Evolutionary conservation across 306 rosid genomes (phyloP), one percentile per base, ranked within the genome.

Genomic region (Mimosa pudica): DNA sequence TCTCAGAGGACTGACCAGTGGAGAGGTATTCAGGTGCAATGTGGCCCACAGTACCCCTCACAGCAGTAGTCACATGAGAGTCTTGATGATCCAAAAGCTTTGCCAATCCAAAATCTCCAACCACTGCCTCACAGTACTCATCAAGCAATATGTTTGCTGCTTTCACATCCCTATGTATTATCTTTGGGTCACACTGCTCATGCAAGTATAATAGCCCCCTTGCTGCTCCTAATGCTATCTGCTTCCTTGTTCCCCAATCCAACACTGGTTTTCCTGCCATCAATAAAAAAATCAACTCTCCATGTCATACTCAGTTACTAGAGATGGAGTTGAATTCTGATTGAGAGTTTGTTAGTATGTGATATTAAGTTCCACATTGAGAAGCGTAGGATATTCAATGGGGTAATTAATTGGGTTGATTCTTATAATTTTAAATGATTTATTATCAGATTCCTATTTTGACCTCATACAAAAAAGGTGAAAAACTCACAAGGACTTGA

Each of bases 1-100:
- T 86, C 83, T 86, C 89, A 54, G 85, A 86, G 30, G 89, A 86
- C 51, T 86, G 89, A 8, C 89, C 89, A 36, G 89, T 86, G 49
- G 86, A 86, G 1, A 86, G 85, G 38, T 86, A 86, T 41, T 86
- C 89, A 2, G 89, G 89, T 12, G 89, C 89, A 57, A 86, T 86
- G 30, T 86, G 89, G 36, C 89, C 89, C 30, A 83, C 89, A 30
- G 89, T 86, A 18, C 86, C 89, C 36, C 89, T 61, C 42, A 86
- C 89, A n/a, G 89, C 89, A 55, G 87, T 86, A 48, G 89, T 86
- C 13, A 86, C 89, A 78, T 86, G 89, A 47, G 89, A 86, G 38
- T 86, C 89, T 81, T 83, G 87, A 77, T 86, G 87, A 75, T 83
- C 87, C 82, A 86, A 78, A 70, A 83, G 87, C 76, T 86, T 86